Conservation (phyloP, 2,329 filamentous ascomycete species). For the Myriosclerotinia duriaeana region DNA sequence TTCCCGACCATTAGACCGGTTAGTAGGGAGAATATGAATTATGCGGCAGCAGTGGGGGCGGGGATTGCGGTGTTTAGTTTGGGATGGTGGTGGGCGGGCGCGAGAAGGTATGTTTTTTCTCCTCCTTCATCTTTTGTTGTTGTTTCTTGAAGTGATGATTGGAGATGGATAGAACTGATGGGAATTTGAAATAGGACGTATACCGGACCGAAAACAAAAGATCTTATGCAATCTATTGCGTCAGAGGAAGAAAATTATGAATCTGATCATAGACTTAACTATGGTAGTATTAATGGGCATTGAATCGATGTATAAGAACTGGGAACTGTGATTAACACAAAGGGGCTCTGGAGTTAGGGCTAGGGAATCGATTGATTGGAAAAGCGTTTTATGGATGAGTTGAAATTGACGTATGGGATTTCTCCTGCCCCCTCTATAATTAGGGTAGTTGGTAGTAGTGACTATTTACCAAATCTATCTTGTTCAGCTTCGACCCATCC, state of each 20-base stretch:
- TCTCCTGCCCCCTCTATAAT: too few species aligned
- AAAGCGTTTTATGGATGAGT: too few species aligned
- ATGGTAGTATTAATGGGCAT: neutral
- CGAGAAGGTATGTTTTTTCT: conserved; percentile 29
- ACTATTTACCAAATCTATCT: too few species aligned
- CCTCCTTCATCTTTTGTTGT: too few species aligned
- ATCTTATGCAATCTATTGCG: conserved; percentile 17
- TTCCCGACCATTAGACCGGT: conserved; percentile 51
- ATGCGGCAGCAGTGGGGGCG: conserved; percentile 48
- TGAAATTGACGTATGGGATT: too few species aligned
- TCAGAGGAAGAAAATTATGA: conserved; percentile 16
- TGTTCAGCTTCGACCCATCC: too few species aligned
- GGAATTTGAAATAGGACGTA: neutral
- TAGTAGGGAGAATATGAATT: conserved; percentile 53
- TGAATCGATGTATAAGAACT: neutral
- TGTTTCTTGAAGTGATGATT: neutral
- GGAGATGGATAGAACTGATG: neutral
- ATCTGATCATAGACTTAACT: conserved; percentile 5
- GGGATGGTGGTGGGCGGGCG: conserved; percentile 47
- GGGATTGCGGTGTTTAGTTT: conserved; percentile 52
- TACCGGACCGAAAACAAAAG: conserved; percentile 23
- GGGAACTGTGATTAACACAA: too few species aligned
- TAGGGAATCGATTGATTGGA: too few species aligned
- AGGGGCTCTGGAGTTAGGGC: too few species aligned
- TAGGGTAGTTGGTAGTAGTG: too few species aligned